These are phyloP conservation scores for Prototheca cutis DNA, from an alignment of 163 green algal species.

Conservation along the genomic window DNA sequence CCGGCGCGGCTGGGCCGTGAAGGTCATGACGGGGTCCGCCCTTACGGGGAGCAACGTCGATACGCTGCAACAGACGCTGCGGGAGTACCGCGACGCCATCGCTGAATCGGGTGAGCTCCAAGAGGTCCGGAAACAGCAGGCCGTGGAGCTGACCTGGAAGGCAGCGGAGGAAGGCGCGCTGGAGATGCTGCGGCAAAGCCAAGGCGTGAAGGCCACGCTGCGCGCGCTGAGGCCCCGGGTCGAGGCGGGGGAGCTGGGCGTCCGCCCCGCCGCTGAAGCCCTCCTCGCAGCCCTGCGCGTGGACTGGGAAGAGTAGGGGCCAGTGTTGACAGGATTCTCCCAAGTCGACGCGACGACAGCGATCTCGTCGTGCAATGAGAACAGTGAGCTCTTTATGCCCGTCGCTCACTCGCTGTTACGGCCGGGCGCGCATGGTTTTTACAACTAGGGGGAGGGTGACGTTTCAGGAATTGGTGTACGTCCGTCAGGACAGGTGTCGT, in stretches of 20 bases:
- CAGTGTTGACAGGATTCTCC: too few relatives aligned
- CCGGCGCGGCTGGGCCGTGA: constrained; percentile 7
- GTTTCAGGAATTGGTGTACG: too few relatives aligned
- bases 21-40: constrained; percentile 13
- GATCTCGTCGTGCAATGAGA: too few relatives aligned
- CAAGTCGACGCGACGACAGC: too few relatives aligned
- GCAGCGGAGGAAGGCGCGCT: constrained; percentile 15
- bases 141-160: constrained; percentile 9
- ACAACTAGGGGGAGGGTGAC: too few relatives aligned
- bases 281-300: neutral
- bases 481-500: too few relatives aligned
- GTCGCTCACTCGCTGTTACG: too few relatives aligned
- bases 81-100: constrained; percentile 10
- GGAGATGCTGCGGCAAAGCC: constrained; percentile 5
- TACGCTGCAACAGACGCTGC: constrained; percentile 5
- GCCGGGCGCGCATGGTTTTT: too few relatives aligned
- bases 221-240: neutral
- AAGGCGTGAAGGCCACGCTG: neutral
- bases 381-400: too few relatives aligned
- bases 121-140: constrained; percentile 4
- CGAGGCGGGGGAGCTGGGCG: neutral
- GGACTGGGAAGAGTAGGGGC: neutral
- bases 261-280: neutral
- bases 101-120: constrained; percentile 6
- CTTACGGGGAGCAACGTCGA: constrained; percentile 7